Conservation (phyloP, 108 stramenopile genomes). For the Stephanodiscus triporus region DNA sequence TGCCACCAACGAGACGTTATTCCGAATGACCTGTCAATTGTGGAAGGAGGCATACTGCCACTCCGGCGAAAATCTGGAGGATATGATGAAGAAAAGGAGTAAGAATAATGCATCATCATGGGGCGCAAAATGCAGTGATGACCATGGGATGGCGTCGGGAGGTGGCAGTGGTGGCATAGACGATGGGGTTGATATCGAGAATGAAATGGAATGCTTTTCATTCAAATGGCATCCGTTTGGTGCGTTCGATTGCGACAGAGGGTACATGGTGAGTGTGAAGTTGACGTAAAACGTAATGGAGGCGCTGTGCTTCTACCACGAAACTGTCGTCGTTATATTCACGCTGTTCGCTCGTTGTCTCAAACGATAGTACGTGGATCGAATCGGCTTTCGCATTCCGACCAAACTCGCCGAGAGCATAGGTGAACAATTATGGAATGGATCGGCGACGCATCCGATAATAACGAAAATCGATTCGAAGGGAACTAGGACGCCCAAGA, state of each 20-base stretch:
- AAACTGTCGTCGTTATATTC: not conserved
- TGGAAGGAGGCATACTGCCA: slow-evolving; percentile 82
- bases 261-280: slow-evolving; percentile 51
- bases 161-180: too few species aligned
- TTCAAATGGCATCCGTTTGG: slow-evolving; percentile 85
- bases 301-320: not conserved
- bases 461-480: not conserved
- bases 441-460: not conserved
- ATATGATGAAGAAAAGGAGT: slow-evolving; percentile 19
- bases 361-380: slow-evolving; percentile 75
- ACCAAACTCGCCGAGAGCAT: slow-evolving; percentile 61
- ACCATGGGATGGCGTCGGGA: not conserved
- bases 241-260: slow-evolving; percentile 66
- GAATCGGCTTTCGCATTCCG: slow-evolving; percentile 88
- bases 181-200: not conserved
- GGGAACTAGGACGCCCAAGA: slow-evolving; percentile 48
- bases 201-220: not conserved
- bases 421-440: slow-evolving; percentile 40
- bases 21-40: slow-evolving; percentile 69
- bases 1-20: slow-evolving; percentile 63
- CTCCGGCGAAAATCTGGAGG: slow-evolving; percentile 55
- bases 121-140: not conserved
- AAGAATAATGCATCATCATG: slow-evolving; percentile 7
- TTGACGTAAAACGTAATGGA: not conserved
- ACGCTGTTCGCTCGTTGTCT: not conserved